These are phyloP conservation scores for Fusarium floridanum DNA, from an alignment of 2,329 filamentous ascomycete genomes.

Conservation along the genomic window DNA sequence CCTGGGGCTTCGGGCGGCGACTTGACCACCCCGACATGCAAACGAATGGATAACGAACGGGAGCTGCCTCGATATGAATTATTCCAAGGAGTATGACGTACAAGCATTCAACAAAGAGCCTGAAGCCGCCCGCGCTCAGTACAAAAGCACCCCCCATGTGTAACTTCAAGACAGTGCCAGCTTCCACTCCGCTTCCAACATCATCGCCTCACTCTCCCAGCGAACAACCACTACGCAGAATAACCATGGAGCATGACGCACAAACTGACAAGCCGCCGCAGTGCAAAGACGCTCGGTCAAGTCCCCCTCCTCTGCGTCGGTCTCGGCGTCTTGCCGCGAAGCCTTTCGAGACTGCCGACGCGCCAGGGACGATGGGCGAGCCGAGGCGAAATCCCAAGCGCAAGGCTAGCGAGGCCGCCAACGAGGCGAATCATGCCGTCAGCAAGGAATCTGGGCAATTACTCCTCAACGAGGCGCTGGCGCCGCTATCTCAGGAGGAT, in stretches of 20 bases:
- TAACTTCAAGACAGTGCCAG: conserved; percentile 1
- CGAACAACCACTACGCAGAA: neutral
- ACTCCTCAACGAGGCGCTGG: conserved; percentile 61
- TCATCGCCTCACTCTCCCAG: neutral
- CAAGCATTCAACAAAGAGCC: neutral
- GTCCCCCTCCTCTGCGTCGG: conserved; percentile 27
- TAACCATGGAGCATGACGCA: conserved; percentile 3
- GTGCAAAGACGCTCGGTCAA: conserved; percentile 1
- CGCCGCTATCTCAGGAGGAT: conserved; percentile 64
- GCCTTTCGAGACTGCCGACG: conserved; percentile 3
- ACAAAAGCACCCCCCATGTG: neutral
- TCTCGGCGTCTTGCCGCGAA: conserved; percentile 35
- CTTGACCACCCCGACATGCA: neutral
- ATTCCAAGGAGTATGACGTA: neutral
- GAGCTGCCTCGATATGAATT: neutral
- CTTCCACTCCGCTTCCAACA: neutral
- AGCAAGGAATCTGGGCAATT: conserved; percentile 55
- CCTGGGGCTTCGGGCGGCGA: conserved; percentile 14
- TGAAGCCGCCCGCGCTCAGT: neutral
- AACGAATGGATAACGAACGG: conserved; percentile 1
- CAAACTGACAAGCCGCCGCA: conserved; percentile 26
- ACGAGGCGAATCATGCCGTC: conserved; percentile 40
- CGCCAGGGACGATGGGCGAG: conserved; percentile 33
- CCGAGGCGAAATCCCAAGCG: conserved; percentile 59
- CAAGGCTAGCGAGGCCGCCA: conserved; percentile 55